Evolutionary conservation across 495 filamentous ascomycete species (phyloP), one percentile per base, ranked within the genome.

Genomic region (Thozetella sp.): DNA sequence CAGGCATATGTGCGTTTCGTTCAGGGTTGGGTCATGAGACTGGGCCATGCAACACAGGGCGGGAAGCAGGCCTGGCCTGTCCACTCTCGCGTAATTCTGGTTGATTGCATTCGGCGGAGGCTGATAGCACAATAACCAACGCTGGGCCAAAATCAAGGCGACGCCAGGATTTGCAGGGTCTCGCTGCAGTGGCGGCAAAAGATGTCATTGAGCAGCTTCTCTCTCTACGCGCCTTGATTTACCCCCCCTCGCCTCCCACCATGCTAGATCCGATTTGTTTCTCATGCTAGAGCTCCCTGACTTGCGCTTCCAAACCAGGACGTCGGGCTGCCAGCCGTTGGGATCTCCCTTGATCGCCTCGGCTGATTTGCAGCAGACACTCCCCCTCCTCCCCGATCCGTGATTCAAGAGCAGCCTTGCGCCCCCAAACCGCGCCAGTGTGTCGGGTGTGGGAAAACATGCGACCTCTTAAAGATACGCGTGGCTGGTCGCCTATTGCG

Each of bases 331-430:
- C 20, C 43, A 9, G 10, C n/a, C 43, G n/a, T 48, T 3, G n/a
- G 43, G 43, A 48, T 48, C 43, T 48, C 43, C 43, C n/a, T 48
- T 37, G 30, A n/a, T n/a, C n/a, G n/a, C n/a, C n/a, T n/a, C n/a
- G n/a, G n/a, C n/a, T n/a, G 43, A 48, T 48, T 48, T 20, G 9
- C 43, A 20, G 3, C n/a, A n/a, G n/a, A n/a, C n/a, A 48, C 20
- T 20, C n/a, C 12, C n/a, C 17, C 43, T 10, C 11, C 4, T 48
- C 43, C 20, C 20, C 20, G 43, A 48, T 48, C 4, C 43, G 43
- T 19, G n/a, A 17, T 37, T 10, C 11, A 48, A 20, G n/a, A 10
- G 20, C n/a, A 13, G 9, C 43, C n/a, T 48, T 48, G 43, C 43
- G 10, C 43, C 9, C 20, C 43, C 43, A 11, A 11, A 48, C 43